Conservation (phyloP, 2,329 filamentous ascomycete genomes). For the Teratosphaeria nubilosa region DNA sequence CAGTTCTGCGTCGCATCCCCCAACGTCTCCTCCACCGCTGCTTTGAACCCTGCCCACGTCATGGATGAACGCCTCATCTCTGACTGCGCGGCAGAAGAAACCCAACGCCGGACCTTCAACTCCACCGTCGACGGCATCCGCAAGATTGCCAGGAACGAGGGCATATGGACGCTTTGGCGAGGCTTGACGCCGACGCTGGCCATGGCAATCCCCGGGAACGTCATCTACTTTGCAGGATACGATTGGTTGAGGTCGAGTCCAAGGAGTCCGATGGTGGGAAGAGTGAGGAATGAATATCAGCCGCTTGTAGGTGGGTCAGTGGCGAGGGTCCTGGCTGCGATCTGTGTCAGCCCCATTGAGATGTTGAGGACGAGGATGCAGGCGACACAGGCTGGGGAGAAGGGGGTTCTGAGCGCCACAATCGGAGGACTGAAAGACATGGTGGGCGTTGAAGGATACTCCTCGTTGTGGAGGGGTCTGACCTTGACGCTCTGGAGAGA, state of each 20-base stretch:
- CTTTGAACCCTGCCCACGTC: conserved; percentile 28
- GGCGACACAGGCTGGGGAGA: conserved; percentile 36
- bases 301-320: conserved; percentile 70
- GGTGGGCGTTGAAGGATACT: conserved; percentile 66
- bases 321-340: conserved; percentile 70
- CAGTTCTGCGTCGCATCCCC: conserved; percentile 63
- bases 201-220: conserved; percentile 91
- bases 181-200: conserved; percentile 86
- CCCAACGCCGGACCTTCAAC: conserved; percentile 70
- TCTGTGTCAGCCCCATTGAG: conserved; percentile 80
- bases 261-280: conserved; percentile 55
- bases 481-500: conserved; percentile 91
- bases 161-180: conserved; percentile 75
- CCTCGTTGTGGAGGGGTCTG: conserved; percentile 79
- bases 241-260: conserved; percentile 77
- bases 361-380: conserved; percentile 90
- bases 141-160: conserved; percentile 93
- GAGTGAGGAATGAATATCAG: conserved; percentile 59
- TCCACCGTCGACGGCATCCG: conserved; percentile 85
- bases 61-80: conserved; percentile 35
- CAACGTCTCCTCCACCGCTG: conserved; percentile 14
- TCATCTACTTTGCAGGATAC: conserved; percentile 98
- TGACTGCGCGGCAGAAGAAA: conserved; percentile 80
- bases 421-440: conserved; percentile 66
- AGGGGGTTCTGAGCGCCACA: conserved; percentile 69